Evolutionary conservation across 1,284 basidiomycete genomes (phyloP).

Genomic region (Rhizopogon parksii): DNA sequence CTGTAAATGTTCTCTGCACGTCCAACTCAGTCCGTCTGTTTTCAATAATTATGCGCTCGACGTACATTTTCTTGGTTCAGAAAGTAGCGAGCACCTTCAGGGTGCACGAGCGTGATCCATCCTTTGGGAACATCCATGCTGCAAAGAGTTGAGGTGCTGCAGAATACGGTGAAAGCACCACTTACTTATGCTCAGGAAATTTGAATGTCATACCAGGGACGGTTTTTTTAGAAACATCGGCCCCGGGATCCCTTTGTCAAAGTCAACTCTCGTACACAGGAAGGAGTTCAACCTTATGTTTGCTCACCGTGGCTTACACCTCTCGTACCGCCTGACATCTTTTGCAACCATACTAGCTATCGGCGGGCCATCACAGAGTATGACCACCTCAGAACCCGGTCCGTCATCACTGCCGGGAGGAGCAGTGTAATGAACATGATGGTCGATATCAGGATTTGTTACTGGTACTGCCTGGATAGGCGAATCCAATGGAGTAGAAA

Average conservation of each 20-base stretch:
- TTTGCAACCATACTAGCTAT: slow-evolving; percentile 15
- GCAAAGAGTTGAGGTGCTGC: not conserved
- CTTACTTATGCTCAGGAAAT: slow-evolving; percentile 1
- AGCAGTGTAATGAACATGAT: not conserved
- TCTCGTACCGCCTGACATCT: slow-evolving; percentile 15
- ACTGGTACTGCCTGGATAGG: not conserved
- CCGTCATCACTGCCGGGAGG: slow-evolving; percentile 9
- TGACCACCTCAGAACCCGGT: slow-evolving; percentile 7
- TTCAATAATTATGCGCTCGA: not conserved
- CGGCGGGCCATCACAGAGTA: not conserved
- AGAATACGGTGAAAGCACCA: not conserved
- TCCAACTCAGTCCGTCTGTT: not conserved
- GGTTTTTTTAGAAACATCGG: too few relatives aligned
- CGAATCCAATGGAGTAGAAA: not conserved
- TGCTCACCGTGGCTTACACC: not conserved
- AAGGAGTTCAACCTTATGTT: not conserved
- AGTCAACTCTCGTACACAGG: not conserved
- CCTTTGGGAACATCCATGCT: slow-evolving; percentile 15
- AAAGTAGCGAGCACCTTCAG: slow-evolving; percentile 26
- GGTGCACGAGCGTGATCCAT: slow-evolving; percentile 22
- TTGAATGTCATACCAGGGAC: not conserved
- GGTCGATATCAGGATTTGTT: not conserved
- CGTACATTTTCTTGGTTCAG: slow-evolving; percentile 23
- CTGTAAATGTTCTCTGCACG: slow-evolving; percentile 27
- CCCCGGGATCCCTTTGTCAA: not conserved